These are phyloP conservation scores for Gossypium schwendimanii DNA, from an alignment of 441 rosid species.

Conservation along the genomic window DNA sequence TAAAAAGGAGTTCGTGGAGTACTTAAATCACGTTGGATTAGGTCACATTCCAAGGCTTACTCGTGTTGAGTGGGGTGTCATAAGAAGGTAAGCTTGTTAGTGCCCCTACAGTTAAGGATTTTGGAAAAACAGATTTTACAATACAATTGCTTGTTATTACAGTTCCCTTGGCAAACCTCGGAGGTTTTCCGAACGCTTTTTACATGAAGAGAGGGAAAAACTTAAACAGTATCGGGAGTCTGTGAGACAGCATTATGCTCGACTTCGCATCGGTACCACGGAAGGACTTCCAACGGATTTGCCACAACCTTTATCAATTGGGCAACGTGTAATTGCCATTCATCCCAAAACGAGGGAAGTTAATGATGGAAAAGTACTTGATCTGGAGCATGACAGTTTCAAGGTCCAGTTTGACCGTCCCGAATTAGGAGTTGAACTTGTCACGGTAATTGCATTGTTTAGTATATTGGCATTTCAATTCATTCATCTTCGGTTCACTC, in stretches of 20 bases:
- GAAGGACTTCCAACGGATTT: conserved; percentile 95
- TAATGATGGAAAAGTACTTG: conserved; percentile 83
- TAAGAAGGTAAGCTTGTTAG: conserved; percentile 58
- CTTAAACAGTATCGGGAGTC: conserved; percentile 81
- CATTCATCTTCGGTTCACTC: neutral
- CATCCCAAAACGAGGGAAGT: conserved; percentile 91
- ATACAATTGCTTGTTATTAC: conserved; percentile 24
- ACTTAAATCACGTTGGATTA: conserved; percentile 87
- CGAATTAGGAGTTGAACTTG: conserved; percentile 84
- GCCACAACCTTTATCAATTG: conserved; percentile 90
- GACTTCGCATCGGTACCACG: conserved; percentile 60
- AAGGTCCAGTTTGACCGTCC: conserved; percentile 79
- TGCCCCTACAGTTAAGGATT: conserved; percentile 10
- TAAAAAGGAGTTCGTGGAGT: conserved; percentile 83
- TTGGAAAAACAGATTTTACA: conserved; percentile 6
- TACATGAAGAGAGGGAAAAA: conserved; percentile 73
- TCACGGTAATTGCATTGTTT: conserved; percentile 45
- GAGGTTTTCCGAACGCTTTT: conserved; percentile 84
- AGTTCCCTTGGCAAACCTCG: conserved; percentile 99
- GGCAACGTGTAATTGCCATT: conserved; percentile 77
- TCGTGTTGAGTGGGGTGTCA: conserved; percentile 97
- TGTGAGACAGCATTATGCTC: conserved; percentile 80
- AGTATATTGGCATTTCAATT: neutral
- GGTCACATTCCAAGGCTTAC: conserved; percentile 87
- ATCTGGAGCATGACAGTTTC: conserved; percentile 79